Evolutionary conservation across 306 rosid genomes (phyloP), one percentile per base, ranked within the genome.

Genomic region (Gleditsia sinensis): DNA sequence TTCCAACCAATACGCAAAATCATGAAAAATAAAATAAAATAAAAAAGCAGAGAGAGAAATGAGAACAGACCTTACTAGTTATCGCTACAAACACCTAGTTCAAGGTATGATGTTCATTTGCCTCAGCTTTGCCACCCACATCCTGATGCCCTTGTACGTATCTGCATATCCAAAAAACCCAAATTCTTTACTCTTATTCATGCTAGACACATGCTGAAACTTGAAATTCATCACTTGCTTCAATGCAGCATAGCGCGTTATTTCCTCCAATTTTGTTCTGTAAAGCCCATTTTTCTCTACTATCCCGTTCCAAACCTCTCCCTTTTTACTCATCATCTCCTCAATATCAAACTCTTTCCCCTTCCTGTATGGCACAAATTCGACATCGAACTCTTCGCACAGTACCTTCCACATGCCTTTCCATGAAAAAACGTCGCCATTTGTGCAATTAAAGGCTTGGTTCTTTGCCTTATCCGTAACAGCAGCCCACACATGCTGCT

Each of bases 401-500:
- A 74, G 3, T 0, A 77, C 12, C 27, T 21, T 74, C 88, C 83
- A 80, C 10, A 77, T 0, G 4, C 68, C 74, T 67, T 57, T 84
- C 85, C 83, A 84, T 6, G 19, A 17, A 5, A 80, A 76, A 71
- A 83, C 19, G 28, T 83, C 80, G 10, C 78, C 75, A 67, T 83
- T 83, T 0, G 80, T 72, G 70, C 82, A 83, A 7, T 83, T 76
- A 11, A 83, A 80, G 0, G 80, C 87, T 40, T 80, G 11, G 16
- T 80, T 83, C 67, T 72, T 72, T 0, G 82, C 76, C 3, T 36
- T 23, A 0, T 49, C 25, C 0, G 82, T 76, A 28, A 68, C 77
- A 0, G 82, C 79, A 5, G 84, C 84, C 79, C 87, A 83, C 60
- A 83, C 71, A n/a, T 84, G 85, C 3, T 80, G 88, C 64, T 84